Base-by-base conservation (phyloP, 139 green algal genomes). In the Coelastrella sp. region DNA sequence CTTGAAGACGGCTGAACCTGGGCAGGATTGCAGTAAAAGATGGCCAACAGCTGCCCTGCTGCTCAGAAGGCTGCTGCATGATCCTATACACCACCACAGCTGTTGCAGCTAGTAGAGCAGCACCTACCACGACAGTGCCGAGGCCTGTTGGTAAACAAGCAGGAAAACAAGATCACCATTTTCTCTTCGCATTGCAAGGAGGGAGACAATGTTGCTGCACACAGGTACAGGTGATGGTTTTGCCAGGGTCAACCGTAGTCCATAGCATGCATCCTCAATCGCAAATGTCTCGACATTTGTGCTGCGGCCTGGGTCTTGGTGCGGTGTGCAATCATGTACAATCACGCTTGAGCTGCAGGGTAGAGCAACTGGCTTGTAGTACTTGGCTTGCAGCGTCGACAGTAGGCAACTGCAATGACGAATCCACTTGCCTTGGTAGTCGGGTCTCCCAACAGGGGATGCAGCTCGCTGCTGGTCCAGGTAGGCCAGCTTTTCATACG, bases 311-410 rank as follows among this genome's bases (percentile, higher is more conserved):
- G n/a, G n/a, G n/a, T n/a, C n/a, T n/a, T n/a, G n/a, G n/a, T n/a
- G n/a, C n/a, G n/a, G n/a, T n/a, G n/a, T n/a, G n/a, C n/a, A n/a
- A n/a, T n/a, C n/a, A n/a, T n/a, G n/a, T n/a, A n/a, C n/a, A n/a
- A n/a, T n/a, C n/a, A n/a, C n/a, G 75, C 75, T 51, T 40, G 4
- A 17, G 75, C 75, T 81, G 50, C 73, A 67, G 57, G 27, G 19
- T 19, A 34, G 27, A 9, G 19, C 0, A 8, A 30, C 57, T 66
- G 57, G n/a, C 23, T n/a, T n/a, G n/a, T n/a, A n/a, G n/a, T n/a
- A n/a, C n/a, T n/a, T n/a, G n/a, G n/a, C n/a, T n/a, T n/a, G n/a
- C n/a, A n/a, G n/a, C n/a, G n/a, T n/a, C n/a, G n/a, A n/a, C n/a
- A n/a, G n/a, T n/a, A n/a, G n/a, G n/a, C n/a, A n/a, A n/a, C n/a